phyloP scores from a whole-genome alignment of 2,329 filamentous ascomycete species.

The Diaporthe sp. region DNA sequence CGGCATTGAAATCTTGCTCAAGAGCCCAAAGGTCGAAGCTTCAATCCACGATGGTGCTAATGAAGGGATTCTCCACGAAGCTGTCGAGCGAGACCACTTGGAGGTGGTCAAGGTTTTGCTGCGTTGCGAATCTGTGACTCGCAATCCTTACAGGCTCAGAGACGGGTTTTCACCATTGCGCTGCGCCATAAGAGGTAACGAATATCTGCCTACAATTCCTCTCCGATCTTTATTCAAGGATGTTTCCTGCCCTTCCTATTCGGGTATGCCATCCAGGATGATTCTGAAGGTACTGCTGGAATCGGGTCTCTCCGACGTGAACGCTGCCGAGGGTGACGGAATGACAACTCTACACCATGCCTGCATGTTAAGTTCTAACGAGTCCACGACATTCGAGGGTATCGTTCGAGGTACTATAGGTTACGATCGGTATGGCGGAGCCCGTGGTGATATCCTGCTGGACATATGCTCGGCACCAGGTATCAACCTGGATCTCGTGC shows the following conservation, averaged over 20 bases:
- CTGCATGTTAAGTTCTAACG: not conserved
- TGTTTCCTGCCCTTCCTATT: too few relatives aligned
- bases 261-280: too few relatives aligned
- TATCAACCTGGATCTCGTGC: not conserved
- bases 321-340: not conserved
- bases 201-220: not conserved
- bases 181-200: not conserved
- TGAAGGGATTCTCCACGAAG: not conserved
- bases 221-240: too few relatives aligned
- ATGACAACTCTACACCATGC: not conserved
- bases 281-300: not conserved
- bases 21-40: not conserved
- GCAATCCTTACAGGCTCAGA: not conserved
- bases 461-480: not conserved
- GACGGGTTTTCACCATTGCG: not conserved
- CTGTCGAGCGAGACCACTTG: not conserved
- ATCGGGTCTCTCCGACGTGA: not conserved
- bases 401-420: too few relatives aligned
- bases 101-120: not conserved
- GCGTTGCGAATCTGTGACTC: not conserved
- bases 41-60: not conserved
- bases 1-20: not conserved
- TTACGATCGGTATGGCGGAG: too few relatives aligned
- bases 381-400: too few relatives aligned
- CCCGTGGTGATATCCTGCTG: not conserved